Evolutionary conservation across 129 eudicot genomes (phyloP).

Genomic region (Cynara cardunculus): DNA sequence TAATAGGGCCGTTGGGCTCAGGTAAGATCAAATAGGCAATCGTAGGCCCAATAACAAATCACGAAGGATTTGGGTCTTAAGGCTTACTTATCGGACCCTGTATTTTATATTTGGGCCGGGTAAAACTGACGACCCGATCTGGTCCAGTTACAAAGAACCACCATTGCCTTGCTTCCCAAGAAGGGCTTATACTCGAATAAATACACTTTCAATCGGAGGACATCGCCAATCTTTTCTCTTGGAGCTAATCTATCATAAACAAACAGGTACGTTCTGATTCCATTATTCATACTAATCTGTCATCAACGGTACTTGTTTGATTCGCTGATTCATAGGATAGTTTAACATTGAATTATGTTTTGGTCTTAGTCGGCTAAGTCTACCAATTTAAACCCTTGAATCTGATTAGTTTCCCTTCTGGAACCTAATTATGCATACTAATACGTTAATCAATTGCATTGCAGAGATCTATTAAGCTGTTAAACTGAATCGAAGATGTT

Average conservation of each 20-base stretch:
- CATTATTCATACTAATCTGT: neutral
- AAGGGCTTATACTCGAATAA: slow-evolving; percentile 17
- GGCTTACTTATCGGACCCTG: neutral
- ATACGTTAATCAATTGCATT: slow-evolving; percentile 24
- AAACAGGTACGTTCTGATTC: neutral
- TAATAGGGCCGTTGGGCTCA: neutral
- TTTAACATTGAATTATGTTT: slow-evolving; percentile 1
- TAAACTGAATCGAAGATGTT: slow-evolving; percentile 51
- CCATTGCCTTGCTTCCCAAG: slow-evolving; percentile 36
- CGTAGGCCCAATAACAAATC: neutral
- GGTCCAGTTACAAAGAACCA: neutral
- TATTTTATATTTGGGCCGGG: neutral
- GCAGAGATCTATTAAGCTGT: slow-evolving; percentile 22
- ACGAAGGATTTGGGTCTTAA: neutral
- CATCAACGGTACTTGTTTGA: neutral
- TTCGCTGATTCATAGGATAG: neutral
- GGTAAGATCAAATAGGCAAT: too few relatives aligned
- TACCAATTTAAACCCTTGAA: slow-evolving; percentile 9
- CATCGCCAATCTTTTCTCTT: neutral
- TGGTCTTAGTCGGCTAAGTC: neutral
- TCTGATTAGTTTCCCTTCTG: slow-evolving; percentile 1
- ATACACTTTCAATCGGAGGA: neutral
- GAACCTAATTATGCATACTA: neutral
- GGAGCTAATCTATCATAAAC: neutral
- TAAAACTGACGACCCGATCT: slow-evolving; percentile 10